Conservation (phyloP, 306 rosid genomes). For the Nissolia schottii region DNA sequence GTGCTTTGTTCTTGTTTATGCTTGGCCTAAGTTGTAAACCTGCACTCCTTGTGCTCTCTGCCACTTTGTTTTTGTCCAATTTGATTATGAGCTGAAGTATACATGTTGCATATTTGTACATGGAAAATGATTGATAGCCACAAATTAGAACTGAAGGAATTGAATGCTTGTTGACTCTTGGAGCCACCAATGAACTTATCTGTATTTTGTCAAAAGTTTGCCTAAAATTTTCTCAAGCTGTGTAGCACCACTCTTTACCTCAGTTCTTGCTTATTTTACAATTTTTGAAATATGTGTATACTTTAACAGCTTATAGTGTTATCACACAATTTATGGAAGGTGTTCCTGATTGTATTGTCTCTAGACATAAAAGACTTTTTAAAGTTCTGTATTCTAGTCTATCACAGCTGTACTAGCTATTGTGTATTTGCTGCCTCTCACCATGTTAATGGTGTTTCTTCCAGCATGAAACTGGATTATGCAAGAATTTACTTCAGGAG, state of each 20-base stretch:
- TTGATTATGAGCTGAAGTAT: neutral
- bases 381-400: neutral
- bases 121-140: neutral
- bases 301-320: neutral
- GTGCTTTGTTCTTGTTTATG: neutral
- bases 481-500: slow-evolving; percentile 98
- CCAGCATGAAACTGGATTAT: slow-evolving; percentile 92
- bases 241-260: neutral
- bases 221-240: neutral
- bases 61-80: slow-evolving; percentile 11
- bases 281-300: neutral
- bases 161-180: neutral
- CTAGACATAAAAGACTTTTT: neutral
- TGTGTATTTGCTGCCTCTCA: slow-evolving; percentile 18
- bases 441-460: slow-evolving; percentile 25
- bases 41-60: neutral
- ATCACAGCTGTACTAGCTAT: neutral
- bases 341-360: slow-evolving; percentile 13
- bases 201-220: neutral
- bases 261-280: neutral
- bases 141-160: neutral
- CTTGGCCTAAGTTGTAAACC: neutral
- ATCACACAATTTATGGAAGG: neutral
- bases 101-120: neutral
- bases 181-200: neutral